phyloP scores from a whole-genome alignment of 1,284 basidiomycete genomes.

The Pascua sp. region DNA sequence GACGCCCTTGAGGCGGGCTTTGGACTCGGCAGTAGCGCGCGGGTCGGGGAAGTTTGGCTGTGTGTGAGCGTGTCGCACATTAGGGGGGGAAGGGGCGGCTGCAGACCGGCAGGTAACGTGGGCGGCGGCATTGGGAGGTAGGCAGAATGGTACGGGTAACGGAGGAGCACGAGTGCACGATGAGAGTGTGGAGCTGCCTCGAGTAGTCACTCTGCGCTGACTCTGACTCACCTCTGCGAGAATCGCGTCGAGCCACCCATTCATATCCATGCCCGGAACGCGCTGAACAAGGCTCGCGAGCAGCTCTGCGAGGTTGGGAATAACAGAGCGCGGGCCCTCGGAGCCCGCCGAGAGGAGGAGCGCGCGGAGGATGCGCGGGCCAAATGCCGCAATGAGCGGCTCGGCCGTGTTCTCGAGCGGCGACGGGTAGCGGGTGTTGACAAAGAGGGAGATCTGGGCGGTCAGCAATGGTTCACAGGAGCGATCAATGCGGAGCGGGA shows the following conservation, averaged over 20 bases:
- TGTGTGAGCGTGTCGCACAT: neutral
- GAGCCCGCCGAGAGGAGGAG: slow-evolving; percentile 73
- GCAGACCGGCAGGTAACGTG: no score
- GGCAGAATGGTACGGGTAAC: no score
- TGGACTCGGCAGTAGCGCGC: slow-evolving; percentile 58
- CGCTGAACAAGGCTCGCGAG: slow-evolving; percentile 63
- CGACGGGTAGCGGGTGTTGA: slow-evolving; percentile 45
- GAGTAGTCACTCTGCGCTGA: no score
- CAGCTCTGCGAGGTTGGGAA: slow-evolving; percentile 75
- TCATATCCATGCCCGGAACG: slow-evolving; percentile 55
- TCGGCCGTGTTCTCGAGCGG: slow-evolving; percentile 40
- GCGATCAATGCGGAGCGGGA: neutral
- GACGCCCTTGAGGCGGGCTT: slow-evolving; percentile 70
- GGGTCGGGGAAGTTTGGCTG: slow-evolving; percentile 39
- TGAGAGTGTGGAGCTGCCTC: no score
- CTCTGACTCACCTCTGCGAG: slow-evolving; percentile 64
- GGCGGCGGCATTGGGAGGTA: no score
- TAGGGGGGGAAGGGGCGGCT: no score
- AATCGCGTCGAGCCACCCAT: slow-evolving; percentile 67
- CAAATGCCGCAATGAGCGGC: slow-evolving; percentile 59
- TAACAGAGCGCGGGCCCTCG: slow-evolving; percentile 73
- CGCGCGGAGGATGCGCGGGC: slow-evolving; percentile 65
- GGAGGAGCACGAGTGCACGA: no score
- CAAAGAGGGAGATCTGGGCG: slow-evolving; percentile 41
- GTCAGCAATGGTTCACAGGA: no score